Conservation (phyloP, 2,329 filamentous ascomycete species). For the Claviceps purpurea region DNA sequence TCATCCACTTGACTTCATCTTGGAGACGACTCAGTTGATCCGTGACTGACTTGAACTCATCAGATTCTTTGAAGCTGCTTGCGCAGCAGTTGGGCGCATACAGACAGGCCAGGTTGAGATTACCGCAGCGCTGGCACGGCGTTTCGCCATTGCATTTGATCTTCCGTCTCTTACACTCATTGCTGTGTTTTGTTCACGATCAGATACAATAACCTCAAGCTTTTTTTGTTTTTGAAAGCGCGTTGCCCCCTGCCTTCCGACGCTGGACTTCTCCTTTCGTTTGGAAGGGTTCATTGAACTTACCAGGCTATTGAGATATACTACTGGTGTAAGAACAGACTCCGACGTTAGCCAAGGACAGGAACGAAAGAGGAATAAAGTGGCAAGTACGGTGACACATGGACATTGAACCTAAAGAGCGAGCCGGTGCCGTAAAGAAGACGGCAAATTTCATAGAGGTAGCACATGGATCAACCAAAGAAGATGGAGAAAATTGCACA, state of each 20-base stretch:
- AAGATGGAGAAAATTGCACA: not conserved
- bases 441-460: not conserved
- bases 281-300: slow-evolving; percentile 12
- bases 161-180: slow-evolving; percentile 63
- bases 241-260: too few species aligned
- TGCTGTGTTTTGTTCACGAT: slow-evolving; percentile 28
- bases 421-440: not conserved
- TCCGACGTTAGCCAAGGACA: not conserved
- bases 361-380: not conserved
- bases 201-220: not conserved
- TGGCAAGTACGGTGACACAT: not conserved
- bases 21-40: slow-evolving; percentile 62
- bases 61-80: slow-evolving; percentile 81
- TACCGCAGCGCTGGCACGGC: slow-evolving; percentile 54
- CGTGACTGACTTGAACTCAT: slow-evolving; percentile 76
- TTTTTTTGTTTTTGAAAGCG: not conserved
- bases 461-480: not conserved
- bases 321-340: slow-evolving; percentile 19
- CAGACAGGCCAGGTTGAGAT: slow-evolving; percentile 51
- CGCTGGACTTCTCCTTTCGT: not conserved
- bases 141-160: slow-evolving; percentile 62
- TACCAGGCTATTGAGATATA: slow-evolving; percentile 52
- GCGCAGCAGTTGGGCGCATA: slow-evolving; percentile 55
- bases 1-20: slow-evolving; percentile 70
- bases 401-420: not conserved